Conservation (phyloP, 2,329 filamentous ascomycete species). For the Botrytis pseudocinerea region DNA sequence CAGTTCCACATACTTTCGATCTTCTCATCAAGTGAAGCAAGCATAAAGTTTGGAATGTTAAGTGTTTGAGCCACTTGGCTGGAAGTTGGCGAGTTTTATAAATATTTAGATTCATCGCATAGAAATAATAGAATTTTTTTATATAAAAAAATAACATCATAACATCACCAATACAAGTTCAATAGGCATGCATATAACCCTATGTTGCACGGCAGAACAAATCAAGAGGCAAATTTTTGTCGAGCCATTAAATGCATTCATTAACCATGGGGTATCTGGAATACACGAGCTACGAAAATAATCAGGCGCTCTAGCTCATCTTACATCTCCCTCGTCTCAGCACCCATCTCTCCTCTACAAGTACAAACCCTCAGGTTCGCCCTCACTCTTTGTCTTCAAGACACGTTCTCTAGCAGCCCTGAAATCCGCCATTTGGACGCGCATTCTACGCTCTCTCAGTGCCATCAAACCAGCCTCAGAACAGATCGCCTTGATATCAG, state of each 20-base stretch:
- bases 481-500: conserved; percentile 98
- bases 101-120: neutral
- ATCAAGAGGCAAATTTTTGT: neutral
- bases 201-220: neutral
- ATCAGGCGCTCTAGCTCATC: conserved; percentile 29
- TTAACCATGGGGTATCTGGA: conserved; percentile 29
- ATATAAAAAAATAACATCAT: neutral
- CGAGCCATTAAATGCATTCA: conserved; percentile 15
- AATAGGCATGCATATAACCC: neutral
- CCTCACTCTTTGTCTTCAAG: conserved; percentile 97
- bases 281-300: conserved; percentile 36
- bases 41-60: neutral
- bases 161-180: neutral
- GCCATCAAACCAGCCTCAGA: conserved; percentile 95
- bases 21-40: no score
- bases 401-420: conserved; percentile 88
- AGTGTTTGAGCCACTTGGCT: neutral
- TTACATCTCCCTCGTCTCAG: conserved; percentile 7
- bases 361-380: conserved; percentile 97
- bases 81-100: neutral
- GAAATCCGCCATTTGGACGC: conserved; percentile 99
- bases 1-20: no score
- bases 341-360: conserved; percentile 60
- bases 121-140: neutral
- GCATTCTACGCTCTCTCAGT: conserved; percentile 91